Evolutionary conservation across 2,329 filamentous ascomycete genomes (phyloP), one percentile per base, ranked within the genome.

Genomic region (Lasiodiplodia citricola): DNA sequence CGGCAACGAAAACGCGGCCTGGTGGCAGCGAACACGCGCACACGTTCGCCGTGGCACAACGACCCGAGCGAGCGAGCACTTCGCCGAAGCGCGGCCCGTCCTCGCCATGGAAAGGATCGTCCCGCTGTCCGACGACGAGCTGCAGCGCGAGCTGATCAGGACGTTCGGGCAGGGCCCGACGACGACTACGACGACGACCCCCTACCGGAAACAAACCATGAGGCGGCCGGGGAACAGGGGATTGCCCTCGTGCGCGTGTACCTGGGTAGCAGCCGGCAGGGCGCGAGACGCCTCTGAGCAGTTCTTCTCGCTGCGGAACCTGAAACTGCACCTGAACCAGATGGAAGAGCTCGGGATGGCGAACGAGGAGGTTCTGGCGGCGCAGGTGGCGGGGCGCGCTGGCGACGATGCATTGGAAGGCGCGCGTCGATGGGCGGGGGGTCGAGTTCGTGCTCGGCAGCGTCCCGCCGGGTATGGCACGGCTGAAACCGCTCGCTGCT

Each of bases 391-490:
- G 0, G 79, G 79, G 84, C 7, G 79, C 82, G 0, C 78, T 88
- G 0, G 86, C 86, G 0, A 76, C 84, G 2, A 75, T 88, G 65
- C 82, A 86, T 69, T 89, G 85, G 86, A 57, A 71, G 2, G 82
- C 78, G 0, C 70, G 76, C 14, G 73, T 87, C 0, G 85, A 88
- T 70, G 86, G 81, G 0, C 84, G 83, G 41, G 86, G 87, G 55
- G 79, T 89, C 2, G 85, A 89, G 63, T 88, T 87, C 71, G 86
- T 88, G 0, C 80, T 88, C 7, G 2, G 83, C 73, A 8, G 67
- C 70, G 21, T 72, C 70, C 1, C 54, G 4, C 37, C 35, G n/a
- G 14, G 6, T 6, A 6, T 4, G 10, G 4, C 50, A 3, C n/a
- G 11, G 5, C 2, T 10, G n/a, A 35, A 4, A 18, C 52, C 38